Base-by-base conservation (phyloP, 495 filamentous ascomycete species). In the Apodospora peruviana region DNA sequence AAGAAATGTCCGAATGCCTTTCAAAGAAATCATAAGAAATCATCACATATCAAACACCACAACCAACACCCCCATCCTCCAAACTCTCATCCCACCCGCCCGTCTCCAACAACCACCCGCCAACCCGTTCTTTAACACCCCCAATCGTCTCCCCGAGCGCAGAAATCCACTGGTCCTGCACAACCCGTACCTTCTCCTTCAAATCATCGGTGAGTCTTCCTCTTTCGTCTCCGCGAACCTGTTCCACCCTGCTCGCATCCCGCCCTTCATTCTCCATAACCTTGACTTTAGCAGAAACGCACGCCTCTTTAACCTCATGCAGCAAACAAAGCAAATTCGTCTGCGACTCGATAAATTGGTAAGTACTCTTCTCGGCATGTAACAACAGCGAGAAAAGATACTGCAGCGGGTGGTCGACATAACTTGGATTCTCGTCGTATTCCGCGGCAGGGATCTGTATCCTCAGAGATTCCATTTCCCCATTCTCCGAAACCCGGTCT, bases 301-400 rank as follows among this genome's bases (percentile, higher is more conserved):
- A 80, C 3, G 83, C 85, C 34, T 86, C 88, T 59, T 89, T 88
- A 21, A 96, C 90, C 66, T 96, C 93, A 58, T 98, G 93, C 56
- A 96, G 66, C 19, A 96, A 67, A 54, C 91, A 96, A n/a, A 97
- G 76, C 12, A 96, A 70, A 53, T 98, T 96, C 19, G 80, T 90
- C 74, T 98, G 91, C 3, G 78, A 83, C 71, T 98, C 93, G 51
- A 98, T 96, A 67, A 93, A 96, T 67, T 96, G 91, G 60, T 95
- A 96, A 20, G 87, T 89, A 44, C 82, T 86, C 67, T 88, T 93
- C 65, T 93, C 88, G 4, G 90, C 87, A 58, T 96, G 91, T 14
- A 78, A 73, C 16, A 98, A 75, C 45, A 97, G 73, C 20, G 79
- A 82, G 58, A 88, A 88, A 1, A 98, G 77, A 56, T 98, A 98